Percentiles rank a stretch among this genome's conserved stretches.
phyloP scores from a whole-genome alignment of 164 flowering plant species.

The Dillenia turbinata region DNA sequence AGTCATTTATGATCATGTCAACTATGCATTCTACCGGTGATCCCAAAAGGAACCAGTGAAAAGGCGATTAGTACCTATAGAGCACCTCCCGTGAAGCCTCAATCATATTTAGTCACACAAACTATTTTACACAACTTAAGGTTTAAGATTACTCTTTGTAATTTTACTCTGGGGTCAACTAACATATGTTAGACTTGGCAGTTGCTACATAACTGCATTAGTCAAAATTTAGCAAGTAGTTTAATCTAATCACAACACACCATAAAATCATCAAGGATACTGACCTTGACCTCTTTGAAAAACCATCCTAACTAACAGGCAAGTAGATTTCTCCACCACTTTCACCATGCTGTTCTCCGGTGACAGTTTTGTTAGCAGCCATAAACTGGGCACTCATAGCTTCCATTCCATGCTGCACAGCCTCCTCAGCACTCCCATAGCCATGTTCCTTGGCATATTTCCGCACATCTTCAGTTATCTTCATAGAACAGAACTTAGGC shows the following conservation, averaged over 20 bases:
- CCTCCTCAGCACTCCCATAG: constrained; percentile 93
- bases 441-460: constrained; percentile 99
- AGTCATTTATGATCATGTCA: no score
- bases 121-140: no score
- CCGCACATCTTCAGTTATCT: constrained; percentile 96
- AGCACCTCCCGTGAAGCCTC: no score
- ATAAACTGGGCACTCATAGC: constrained; percentile 94
- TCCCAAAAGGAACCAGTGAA: no score
- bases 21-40: no score
- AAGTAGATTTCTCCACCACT: constrained; percentile 92
- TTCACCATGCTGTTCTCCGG: constrained; percentile 98
- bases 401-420: constrained; percentile 83
- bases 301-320: constrained; percentile 45
- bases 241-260: not conserved
- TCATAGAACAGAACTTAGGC: constrained; percentile 99
- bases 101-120: no score
- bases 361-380: constrained; percentile 87
- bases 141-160: no score
- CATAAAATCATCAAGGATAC: constrained; percentile 2
- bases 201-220: no score
- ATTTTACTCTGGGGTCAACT: no score
- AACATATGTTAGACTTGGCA: no score
- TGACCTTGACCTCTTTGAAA: constrained; percentile 46
- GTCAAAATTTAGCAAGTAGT: no score
- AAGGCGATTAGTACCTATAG: no score